phyloP scores from a whole-genome alignment of 768 basidiomycete genomes.

The Rhizopogon vulgaris region DNA sequence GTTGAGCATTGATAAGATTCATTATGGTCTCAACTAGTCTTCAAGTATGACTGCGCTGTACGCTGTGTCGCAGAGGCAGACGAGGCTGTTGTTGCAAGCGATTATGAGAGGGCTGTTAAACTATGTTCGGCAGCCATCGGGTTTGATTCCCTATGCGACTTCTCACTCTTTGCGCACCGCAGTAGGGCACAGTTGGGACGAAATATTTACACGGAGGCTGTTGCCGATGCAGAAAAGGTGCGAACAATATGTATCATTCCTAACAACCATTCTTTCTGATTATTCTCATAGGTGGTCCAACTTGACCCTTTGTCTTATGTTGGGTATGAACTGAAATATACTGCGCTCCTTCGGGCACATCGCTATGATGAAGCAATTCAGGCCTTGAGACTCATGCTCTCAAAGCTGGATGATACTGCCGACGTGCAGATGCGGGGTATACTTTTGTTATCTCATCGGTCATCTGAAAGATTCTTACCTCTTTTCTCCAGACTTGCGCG shows the following conservation, averaged over 20 bases:
- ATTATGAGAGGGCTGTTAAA: not conserved
- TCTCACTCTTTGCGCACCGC: too few species aligned
- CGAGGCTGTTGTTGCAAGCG: not conserved
- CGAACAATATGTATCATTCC: not conserved
- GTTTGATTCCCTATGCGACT: too few species aligned
- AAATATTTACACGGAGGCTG: not conserved
- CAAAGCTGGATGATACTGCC: not conserved
- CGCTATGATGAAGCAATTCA: not conserved
- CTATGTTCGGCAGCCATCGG: not conserved
- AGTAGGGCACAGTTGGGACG: not conserved
- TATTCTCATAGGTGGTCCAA: not conserved
- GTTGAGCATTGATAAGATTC: not conserved
- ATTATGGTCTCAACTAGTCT: not conserved
- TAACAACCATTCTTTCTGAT: not conserved
- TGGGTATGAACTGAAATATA: not conserved
- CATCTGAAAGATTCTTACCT: not conserved
- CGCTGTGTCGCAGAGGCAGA: not conserved
- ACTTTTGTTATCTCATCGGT: too few species aligned
- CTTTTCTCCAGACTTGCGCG: not conserved
- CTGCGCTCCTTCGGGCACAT: not conserved
- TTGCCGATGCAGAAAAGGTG: not conserved
- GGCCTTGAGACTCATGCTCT: not conserved
- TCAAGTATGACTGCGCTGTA: not conserved
- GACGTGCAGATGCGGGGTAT: not conserved
- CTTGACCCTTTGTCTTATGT: not conserved